Evolutionary conservation across 495 filamentous ascomycete genomes (phyloP), one percentile per base, ranked within the genome.

Genomic region (Articulospora tetracladia): DNA sequence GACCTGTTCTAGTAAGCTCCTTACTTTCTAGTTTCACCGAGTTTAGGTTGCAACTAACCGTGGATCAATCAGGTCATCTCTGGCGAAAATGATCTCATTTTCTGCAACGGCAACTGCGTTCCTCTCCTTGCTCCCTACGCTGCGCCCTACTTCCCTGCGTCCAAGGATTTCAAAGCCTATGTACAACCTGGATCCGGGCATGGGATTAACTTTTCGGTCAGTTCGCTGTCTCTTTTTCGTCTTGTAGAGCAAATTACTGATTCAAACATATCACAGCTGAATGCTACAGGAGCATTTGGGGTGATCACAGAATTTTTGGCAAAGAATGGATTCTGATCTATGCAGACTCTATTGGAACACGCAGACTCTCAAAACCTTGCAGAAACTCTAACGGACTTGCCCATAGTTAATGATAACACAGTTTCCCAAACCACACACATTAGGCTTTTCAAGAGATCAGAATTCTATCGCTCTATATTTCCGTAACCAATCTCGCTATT

Each of bases 41-140:
- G n/a, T 23, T 44, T 25, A 15, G 23, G 20, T n/a, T n/a, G n/a
- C n/a, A n/a, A 13, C 39, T 59, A n/a, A 59, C 22, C 39, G 17
- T n/a, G 3, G 1, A 8, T 50, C 20, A 3, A 7, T 28, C 55
- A 48, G 64, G 54, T 69, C 34, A 70, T 75, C 47, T 65, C 70
- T 1, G 70, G 68, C 4, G 56, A 75, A 50, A 60, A 39, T 28
- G 71, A 73, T 53, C 72, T 71, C 47, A 73, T 73, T 26, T 69
- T 70, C 24, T 74, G 72, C 55, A 66, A 59, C n/a, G 41, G 41
- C 15, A 24, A 50, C 24, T 58, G 30, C 20, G 55, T 55, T 20
- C 32, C 32, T 2, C 25, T 27, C 27, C 19, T 55, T 36, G 25
- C 22, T 4, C 22, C 12, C 19, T 30, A 55, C n/a, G 28, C 27